These are phyloP conservation scores for Pythium sp. DNA, from an alignment of 352 stramenopile species.

Conservation along the genomic window DNA sequence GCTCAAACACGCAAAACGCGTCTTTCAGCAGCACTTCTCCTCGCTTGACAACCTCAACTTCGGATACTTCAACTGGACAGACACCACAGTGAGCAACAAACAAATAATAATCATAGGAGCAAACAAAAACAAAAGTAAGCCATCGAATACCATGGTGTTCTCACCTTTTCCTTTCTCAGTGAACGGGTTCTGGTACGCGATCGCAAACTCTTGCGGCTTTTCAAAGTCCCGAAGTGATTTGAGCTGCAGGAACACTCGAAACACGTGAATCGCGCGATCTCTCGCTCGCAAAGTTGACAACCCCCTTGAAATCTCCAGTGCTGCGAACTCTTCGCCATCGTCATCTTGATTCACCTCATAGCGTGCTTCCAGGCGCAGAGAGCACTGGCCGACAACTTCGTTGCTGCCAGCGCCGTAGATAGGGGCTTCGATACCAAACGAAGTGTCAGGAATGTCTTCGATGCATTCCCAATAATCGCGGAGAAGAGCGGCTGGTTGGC, in stretches of 20 bases:
- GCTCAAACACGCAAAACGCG: slow-evolving; percentile 48
- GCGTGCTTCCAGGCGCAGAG: background rate
- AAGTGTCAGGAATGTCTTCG: background rate
- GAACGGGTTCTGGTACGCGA: slow-evolving; percentile 43
- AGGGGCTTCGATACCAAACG: background rate
- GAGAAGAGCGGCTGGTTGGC: background rate
- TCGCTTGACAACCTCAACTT: slow-evolving; percentile 34
- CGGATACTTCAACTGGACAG: slow-evolving; percentile 34
- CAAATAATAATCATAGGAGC: background rate
- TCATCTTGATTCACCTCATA: background rate
- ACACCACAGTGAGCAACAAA: background rate
- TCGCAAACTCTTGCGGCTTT: slow-evolving; percentile 20
- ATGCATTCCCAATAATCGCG: background rate
- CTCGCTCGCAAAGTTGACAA: background rate
- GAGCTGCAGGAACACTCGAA: slow-evolving; percentile 36
- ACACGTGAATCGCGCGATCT: slow-evolving; percentile 17
- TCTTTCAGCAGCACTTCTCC: slow-evolving; percentile 29
- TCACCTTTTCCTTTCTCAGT: slow-evolving; percentile 29
- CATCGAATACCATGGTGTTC: background rate
- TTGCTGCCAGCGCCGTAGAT: background rate
- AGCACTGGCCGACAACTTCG: slow-evolving; percentile 11
- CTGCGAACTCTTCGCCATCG: background rate
- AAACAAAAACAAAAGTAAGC: background rate
- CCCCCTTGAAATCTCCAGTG: background rate
- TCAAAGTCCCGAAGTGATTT: slow-evolving; percentile 35